Conservation (phyloP, 305 asterid species). For the Petunia hybrid region DNA sequence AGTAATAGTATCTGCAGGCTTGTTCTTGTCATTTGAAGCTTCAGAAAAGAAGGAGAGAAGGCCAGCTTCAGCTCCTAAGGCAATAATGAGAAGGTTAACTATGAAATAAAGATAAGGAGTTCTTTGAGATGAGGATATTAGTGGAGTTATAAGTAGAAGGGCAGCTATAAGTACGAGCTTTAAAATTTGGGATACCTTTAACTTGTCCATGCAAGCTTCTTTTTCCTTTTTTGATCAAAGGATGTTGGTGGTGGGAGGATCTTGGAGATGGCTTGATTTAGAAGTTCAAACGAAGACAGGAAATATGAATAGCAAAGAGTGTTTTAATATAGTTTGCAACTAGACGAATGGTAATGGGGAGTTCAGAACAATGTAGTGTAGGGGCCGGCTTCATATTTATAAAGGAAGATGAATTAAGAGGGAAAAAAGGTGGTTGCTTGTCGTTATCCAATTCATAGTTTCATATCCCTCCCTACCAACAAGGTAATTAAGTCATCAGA, state of each 20-base stretch:
- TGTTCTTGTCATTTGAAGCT: not conserved
- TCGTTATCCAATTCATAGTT: not conserved
- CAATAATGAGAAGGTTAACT: conserved; percentile 61
- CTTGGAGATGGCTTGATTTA: not conserved
- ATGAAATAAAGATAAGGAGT: conserved; percentile 60
- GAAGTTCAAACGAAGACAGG: not conserved
- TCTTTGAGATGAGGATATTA: conserved; percentile 56
- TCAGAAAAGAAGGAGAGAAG: conserved; percentile 56
- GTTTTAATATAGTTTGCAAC: too few relatives aligned
- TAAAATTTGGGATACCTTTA: conserved; percentile 41
- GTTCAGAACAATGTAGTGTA: not conserved
- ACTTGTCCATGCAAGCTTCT: conserved; percentile 39
- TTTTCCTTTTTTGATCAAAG: not conserved
- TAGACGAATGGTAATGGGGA: too few relatives aligned
- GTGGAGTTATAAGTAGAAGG: conserved; percentile 57
- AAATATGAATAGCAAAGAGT: too few relatives aligned
- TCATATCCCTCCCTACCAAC: too few relatives aligned
- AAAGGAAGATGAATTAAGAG: not conserved
- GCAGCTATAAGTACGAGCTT: conserved; percentile 46
- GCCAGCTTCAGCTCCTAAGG: conserved; percentile 75
- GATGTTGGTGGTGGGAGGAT: not conserved
- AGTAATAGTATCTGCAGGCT: not conserved
- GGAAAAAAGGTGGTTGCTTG: not conserved
- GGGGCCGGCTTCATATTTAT: conserved; percentile 25
- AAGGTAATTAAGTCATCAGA: not conserved